Evolutionary conservation across 139 green algal genomes (phyloP), one percentile per base, ranked within the genome.

Genomic region (Auxenochlorella pyrenoidosa): DNA sequence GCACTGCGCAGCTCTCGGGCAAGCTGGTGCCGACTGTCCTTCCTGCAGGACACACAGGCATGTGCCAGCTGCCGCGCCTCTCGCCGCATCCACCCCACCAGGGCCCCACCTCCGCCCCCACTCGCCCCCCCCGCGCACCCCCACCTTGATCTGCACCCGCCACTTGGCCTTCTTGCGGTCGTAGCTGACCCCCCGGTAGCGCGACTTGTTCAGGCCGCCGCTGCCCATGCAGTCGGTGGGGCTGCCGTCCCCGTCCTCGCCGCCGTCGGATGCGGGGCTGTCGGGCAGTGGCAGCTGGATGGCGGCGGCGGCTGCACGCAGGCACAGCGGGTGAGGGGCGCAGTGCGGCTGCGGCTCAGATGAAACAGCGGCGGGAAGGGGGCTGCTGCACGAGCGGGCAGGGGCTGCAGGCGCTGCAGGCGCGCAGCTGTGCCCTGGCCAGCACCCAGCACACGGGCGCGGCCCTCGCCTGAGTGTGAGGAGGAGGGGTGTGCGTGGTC

Each of bases 131-230:
- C 41, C 38, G 34, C 30, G 34, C 72, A 2, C 1, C 84, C n/a
- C 40, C 54, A 91, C 94, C 90, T 96, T 96, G 90, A 96, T 96
- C 86, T 96, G 94, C 51, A 96, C 94, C 18, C 94, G 91, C 94
- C 94, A 96, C 84, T 96, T 96, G 44, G 90, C 90, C 90, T 96
- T 96, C 89, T 96, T 96, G 70, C 94, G 94, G 89, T 96, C 94
- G 86, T 95, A 96, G 73, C 85, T 92, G 59, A 96, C 94, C 3
- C 94, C 94, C 16, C 94, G 78, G 78, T 94, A 96, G 70, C 93
- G 88, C 2, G 89, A 94, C 82, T 94, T 94, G 83, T 90, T 90
- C 30, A 73, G 34, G 28, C 77, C 84, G 73, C 78, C 70, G 34
- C 82, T 86, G 43, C 82, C 82, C 65, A 86, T 78, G 82, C 82